Base-by-base conservation (phyloP, 2,329 filamentous ascomycete species). In the Aspergillus sp. region DNA sequence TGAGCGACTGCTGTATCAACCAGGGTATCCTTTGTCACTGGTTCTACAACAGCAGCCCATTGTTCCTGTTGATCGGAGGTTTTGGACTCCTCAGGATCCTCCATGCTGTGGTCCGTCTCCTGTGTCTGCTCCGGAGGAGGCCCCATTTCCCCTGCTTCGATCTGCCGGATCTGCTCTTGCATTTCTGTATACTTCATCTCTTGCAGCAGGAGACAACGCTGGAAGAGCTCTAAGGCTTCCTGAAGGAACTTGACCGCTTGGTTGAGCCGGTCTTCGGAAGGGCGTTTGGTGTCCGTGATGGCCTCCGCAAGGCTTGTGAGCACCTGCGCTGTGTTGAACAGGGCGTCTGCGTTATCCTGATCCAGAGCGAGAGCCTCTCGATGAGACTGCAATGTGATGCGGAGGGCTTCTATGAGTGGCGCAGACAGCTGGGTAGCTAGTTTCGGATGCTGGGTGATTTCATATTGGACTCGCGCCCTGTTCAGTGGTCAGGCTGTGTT, bases 271-370 rank as follows among this genome's bases (percentile, higher is more conserved):
- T 65, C 65, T 19, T 77, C 73, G 2, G 66, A 68, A 1, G 68
- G 65, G 5, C 78, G 76, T 40, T 77, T 77, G n/a, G 77, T 75
- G 46, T 84, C 81, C 1, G 79, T 74, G 7, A 82, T 65, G 2
- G 74, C 74, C 71, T 90, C 87, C 1, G 83, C 85, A 35, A 89
- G 73, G 56, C 80, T 83, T 0, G 82, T 86, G 35, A 89, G 73
- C 3, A 88, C 83, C 67, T 89, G 87, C 1, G 82, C 84, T 5
- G 83, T 85, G 64, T 90, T 90, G 74, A 89, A 90, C 8, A 88
- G 72, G 4, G 83, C 78, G 68, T 90, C 86, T 1, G 84, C 75
- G 64, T 88, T 88, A 38, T 83, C 78, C 45, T 80, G 76, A 19
- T 85, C 79, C 26, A 89, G 67, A 1, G 67, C 69, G 24, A 86